Conservation (phyloP, 768 basidiomycete species). For the Naganishia randhawae region DNA sequence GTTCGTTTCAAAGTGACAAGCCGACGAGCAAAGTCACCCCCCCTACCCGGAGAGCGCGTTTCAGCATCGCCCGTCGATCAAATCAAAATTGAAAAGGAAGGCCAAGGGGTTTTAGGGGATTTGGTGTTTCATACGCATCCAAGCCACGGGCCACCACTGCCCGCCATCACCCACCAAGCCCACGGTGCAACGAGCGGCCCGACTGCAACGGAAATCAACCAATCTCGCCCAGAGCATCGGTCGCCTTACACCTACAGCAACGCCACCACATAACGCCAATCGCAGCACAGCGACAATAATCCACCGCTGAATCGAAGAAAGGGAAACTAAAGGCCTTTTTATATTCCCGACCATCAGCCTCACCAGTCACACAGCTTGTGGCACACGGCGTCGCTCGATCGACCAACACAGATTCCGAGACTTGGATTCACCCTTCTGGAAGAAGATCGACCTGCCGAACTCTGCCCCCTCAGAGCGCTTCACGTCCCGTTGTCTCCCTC, state of each 20-base stretch:
- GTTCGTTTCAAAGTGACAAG: too few species aligned
- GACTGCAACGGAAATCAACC: not conserved
- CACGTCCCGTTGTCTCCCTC: not conserved
- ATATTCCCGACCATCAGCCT: too few species aligned
- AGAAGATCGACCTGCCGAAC: too few species aligned
- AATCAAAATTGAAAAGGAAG: not conserved
- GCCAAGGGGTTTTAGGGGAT: not conserved
- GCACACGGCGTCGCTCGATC: too few species aligned
- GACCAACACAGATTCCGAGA: constrained; percentile 1
- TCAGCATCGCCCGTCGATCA: not conserved
- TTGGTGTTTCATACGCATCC: not conserved
- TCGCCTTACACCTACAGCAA: not conserved
- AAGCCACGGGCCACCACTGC: too few species aligned
- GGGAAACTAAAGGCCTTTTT: not conserved
- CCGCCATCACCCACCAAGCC: too few species aligned
- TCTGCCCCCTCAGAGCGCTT: too few species aligned
- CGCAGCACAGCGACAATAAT: not conserved
- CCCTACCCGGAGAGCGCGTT: too few species aligned
- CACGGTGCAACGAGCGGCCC: not conserved
- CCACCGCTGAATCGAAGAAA: not conserved
- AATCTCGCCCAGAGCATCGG: too few species aligned
- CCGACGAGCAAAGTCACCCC: too few species aligned
- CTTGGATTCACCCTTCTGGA: not conserved
- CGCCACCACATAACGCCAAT: not conserved
- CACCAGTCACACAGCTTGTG: too few species aligned